Evolutionary conservation across 345 rosid genomes (phyloP), one percentile per base, ranked within the genome.

Genomic region (Euphorbia tirucalli): DNA sequence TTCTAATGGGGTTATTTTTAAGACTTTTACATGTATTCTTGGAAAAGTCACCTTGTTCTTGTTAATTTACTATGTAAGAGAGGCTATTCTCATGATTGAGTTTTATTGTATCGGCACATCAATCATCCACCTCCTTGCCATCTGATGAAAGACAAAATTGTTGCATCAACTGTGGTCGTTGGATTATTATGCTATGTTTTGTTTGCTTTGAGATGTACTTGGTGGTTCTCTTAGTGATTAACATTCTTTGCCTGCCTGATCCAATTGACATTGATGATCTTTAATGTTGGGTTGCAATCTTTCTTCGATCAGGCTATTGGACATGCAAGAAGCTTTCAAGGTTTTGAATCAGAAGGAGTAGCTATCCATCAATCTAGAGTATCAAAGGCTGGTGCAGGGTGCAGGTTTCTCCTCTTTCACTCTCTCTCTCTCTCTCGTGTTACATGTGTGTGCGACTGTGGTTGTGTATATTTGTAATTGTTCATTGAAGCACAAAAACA

Each of bases 301-400:
- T 74, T 81, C 48, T 82, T 79, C 64, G 39, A 62, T 75, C 59
- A 79, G 67, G 62, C 60, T 0, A 22, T 59, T 59, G 73, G 67
- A 3, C 63, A 69, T 43, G 49, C 69, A 49, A 77, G 76, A 67
- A 77, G 48, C 21, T 4, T 64, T 43, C 55, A 49, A 27, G 70
- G 73, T 32, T 67, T 61, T 68, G 80, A 77, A 7, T 66, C 66
- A n/a, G 79, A 76, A 71, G 76, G 65, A 3, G n/a, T 77, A 18
- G 35, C 69, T 14, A n/a, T 27, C 64, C 80, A 77, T 62, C 76
- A 72, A 27, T 66, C 65, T 43, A 61, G 73, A 72, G 70, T 25
- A 24, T 43, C 37, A 30, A 61, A 54, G 62, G 57, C 73, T 61
- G 76, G 68, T 32, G 43, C 55, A 10, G 70, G 65, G 55, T 55